These are phyloP conservation scores for Petunia secreta DNA, from an alignment of 257 asterid species.

Conservation along the genomic window DNA sequence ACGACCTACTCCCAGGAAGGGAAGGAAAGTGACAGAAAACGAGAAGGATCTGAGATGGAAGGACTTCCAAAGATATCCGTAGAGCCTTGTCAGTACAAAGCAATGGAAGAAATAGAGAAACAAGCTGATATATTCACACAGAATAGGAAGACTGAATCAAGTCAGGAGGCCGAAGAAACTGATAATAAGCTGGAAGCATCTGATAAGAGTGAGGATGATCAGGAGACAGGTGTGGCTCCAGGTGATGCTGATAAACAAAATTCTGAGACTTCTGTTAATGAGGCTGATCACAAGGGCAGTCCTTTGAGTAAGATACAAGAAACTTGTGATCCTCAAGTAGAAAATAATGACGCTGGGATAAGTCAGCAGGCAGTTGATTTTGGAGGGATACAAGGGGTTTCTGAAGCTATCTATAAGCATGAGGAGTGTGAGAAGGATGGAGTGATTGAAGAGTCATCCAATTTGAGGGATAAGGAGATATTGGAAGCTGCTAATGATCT, in stretches of 20 bases:
- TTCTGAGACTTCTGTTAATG: constrained; percentile 44
- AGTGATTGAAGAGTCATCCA: constrained; percentile 32
- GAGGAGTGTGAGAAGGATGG: constrained; percentile 40
- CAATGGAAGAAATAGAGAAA: constrained; percentile 30
- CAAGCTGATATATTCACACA: constrained; percentile 38
- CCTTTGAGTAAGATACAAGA: constrained; percentile 41
- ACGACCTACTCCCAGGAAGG: constrained; percentile 1
- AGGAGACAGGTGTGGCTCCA: constrained; percentile 37
- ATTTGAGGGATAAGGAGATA: constrained; percentile 37
- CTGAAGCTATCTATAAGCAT: constrained; percentile 38
- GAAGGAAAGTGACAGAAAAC: constrained; percentile 25
- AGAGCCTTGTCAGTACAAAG: constrained; percentile 34
- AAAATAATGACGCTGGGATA: constrained; percentile 36
- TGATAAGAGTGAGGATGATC: constrained; percentile 36
- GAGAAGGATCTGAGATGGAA: constrained; percentile 24
- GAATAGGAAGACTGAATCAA: constrained; percentile 36
- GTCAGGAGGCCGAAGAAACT: constrained; percentile 37
- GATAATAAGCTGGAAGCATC: constrained; percentile 28
- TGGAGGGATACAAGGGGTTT: constrained; percentile 29
- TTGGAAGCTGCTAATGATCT: constrained; percentile 35
- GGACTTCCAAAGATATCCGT: constrained; percentile 14
- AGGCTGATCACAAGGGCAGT: constrained; percentile 32
- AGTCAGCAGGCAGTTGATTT: constrained; percentile 33
- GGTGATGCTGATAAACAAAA: constrained; percentile 42
- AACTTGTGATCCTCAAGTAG: constrained; percentile 37